phyloP scores from a whole-genome alignment of 73 alveolate genomes.

The Paramecium caudatum region DNA sequence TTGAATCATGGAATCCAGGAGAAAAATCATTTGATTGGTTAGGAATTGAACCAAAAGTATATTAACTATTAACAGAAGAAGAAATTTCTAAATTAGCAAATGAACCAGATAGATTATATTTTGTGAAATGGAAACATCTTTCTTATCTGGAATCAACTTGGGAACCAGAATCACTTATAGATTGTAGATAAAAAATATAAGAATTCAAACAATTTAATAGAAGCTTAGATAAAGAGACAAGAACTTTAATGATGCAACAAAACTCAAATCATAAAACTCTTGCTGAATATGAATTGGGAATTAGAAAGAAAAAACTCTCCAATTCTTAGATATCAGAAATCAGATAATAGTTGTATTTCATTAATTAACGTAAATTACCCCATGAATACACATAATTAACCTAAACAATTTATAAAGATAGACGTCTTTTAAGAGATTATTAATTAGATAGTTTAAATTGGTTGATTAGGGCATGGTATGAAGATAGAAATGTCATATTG shows the following conservation, averaged over 20 bases:
- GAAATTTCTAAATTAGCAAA: conserved; percentile 43
- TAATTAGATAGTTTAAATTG: conserved; percentile 94
- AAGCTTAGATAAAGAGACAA: conserved; percentile 76
- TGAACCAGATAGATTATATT: conserved; percentile 79
- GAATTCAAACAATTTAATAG: conserved; percentile 82
- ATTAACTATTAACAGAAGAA: conserved; percentile 67
- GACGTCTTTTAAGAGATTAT: conserved; percentile 86
- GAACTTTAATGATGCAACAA: conserved; percentile 77
- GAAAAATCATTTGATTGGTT: conserved; percentile 39
- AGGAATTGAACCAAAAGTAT: background rate
- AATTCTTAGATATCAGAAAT: background rate
- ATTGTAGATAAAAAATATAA: conserved; percentile 74
- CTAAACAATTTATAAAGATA: conserved; percentile 75
- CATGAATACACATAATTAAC: conserved; percentile 72
- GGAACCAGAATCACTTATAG: conserved; percentile 85
- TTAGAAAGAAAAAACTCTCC: conserved; percentile 39
- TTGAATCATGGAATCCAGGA: conserved; percentile 46
- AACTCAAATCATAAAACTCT: conserved; percentile 75
- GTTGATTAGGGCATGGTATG: conserved; percentile 91
- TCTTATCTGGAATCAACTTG: conserved; percentile 86
- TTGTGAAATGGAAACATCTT: conserved; percentile 88
- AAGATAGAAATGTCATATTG: conserved; percentile 84
- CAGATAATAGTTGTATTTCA: conserved; percentile 7
- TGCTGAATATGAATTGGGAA: conserved; percentile 21
- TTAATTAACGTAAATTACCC: conserved; percentile 48